Conservation (phyloP, 345 rosid species). For the Anacardium occidentale region DNA sequence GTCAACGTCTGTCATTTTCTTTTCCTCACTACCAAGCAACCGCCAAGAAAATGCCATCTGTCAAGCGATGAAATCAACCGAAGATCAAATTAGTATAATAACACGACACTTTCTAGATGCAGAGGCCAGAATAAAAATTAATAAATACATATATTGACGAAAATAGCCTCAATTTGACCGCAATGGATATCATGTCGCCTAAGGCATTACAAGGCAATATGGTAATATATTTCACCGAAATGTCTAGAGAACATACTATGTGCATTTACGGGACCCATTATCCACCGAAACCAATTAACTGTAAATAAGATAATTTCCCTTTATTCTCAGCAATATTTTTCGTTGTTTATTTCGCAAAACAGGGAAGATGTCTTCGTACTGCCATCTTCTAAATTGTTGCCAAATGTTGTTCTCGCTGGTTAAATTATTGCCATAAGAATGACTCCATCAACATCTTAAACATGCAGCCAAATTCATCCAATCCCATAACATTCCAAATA, state of each 20-base stretch:
- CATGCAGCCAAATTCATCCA: too few species aligned
- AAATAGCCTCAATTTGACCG: not conserved
- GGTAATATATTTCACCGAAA: not conserved
- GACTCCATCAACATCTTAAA: not conserved
- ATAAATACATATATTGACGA: not conserved
- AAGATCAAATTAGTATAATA: not conserved
- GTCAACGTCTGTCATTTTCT: not conserved
- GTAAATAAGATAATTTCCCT: not conserved
- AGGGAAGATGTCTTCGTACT: not conserved
- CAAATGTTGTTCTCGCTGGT: not conserved
- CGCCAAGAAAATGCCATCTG: slow-evolving; percentile 5
- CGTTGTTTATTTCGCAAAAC: not conserved
- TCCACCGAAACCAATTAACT: not conserved
- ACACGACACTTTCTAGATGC: not conserved
- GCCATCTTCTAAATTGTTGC: not conserved
- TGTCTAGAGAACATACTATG: not conserved
- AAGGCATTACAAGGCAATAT: not conserved
- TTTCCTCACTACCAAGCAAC: not conserved
- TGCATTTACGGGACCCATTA: not conserved
- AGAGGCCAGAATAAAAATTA: too few species aligned
- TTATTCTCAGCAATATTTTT: not conserved
- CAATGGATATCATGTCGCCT: not conserved
- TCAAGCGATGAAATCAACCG: not conserved
- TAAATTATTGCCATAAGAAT: not conserved
- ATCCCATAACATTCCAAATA: too few species aligned